A percentile compares a stretch with the other conserved stretches of the same genome.
Conservation (phyloP, 306 rosid genomes). For the Amphicarpaea edgeworthii region DNA sequence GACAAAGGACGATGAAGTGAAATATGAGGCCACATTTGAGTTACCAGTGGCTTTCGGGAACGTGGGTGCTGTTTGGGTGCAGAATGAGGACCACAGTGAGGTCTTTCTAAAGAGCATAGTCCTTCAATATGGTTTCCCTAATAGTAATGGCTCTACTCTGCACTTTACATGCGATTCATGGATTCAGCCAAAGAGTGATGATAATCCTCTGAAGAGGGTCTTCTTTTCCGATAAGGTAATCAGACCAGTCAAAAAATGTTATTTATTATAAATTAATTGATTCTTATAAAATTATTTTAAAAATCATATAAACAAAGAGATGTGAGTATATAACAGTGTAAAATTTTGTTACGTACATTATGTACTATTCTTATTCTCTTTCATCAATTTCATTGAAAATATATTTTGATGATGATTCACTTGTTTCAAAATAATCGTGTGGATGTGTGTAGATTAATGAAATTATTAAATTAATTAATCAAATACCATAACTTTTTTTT, state of each 20-base stretch:
- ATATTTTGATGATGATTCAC: too few relatives aligned
- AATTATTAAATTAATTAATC: neutral
- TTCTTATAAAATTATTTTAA: too few relatives aligned
- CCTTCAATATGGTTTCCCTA: conserved; percentile 43
- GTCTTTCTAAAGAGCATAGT: conserved; percentile 42
- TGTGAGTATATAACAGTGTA: too few relatives aligned
- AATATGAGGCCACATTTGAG: conserved; percentile 39
- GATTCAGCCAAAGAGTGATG: conserved; percentile 45
- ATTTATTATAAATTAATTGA: too few relatives aligned
- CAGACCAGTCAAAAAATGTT: too few relatives aligned
- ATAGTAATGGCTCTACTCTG: conserved; percentile 41
- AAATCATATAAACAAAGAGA: too few relatives aligned
- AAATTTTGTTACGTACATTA: too few relatives aligned
- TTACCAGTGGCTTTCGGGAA: conserved; percentile 41
- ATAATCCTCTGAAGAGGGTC: neutral
- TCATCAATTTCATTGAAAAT: neutral
- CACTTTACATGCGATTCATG: conserved; percentile 51
- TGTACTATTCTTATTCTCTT: neutral
- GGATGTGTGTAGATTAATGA: neutral
- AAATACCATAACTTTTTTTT: too few relatives aligned
- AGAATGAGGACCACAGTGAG: conserved; percentile 37
- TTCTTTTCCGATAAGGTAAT: conserved; percentile 56
- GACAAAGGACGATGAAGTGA: neutral
- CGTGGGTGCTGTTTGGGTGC: conserved; percentile 51
- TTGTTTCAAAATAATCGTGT: neutral